Evolutionary conservation across 2,329 filamentous ascomycete genomes (phyloP).

Genomic region (Fusarium stilboides): DNA sequence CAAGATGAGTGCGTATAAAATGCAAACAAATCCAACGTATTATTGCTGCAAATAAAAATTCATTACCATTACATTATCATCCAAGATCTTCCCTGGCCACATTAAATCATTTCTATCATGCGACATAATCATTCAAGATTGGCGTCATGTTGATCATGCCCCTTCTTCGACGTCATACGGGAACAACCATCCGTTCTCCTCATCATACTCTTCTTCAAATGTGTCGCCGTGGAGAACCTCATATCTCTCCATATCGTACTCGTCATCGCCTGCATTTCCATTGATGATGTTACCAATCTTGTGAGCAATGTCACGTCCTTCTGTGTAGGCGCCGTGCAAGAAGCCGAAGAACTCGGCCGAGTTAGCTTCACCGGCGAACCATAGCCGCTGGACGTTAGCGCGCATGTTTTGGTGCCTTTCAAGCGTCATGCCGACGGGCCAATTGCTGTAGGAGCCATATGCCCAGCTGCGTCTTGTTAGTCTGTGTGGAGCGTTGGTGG

Average conservation of each 20-base stretch:
- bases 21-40: background rate
- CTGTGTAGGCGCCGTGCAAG: conserved; percentile 73
- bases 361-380: conserved; percentile 76
- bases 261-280: conserved; percentile 22
- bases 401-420: conserved; percentile 78
- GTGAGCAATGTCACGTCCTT: conserved; percentile 66
- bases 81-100: background rate
- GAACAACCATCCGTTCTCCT: conserved; percentile 36
- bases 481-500: fast-evolving
- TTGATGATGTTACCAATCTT: conserved; percentile 55
- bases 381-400: conserved; percentile 73
- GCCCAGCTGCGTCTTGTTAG: conserved; percentile 54
- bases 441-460: conserved; percentile 77
- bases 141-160: background rate
- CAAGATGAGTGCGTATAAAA: background rate
- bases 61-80: background rate
- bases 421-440: conserved; percentile 74
- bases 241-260: conserved; percentile 33
- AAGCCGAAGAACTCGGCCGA: conserved; percentile 76
- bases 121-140: background rate
- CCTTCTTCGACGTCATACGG: conserved; percentile 12
- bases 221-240: conserved; percentile 35
- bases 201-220: conserved; percentile 33
- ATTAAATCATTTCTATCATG: background rate
- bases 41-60: background rate